Evolutionary conservation across 805 yeast genomes (phyloP).

Genomic region (Ascoidea tarda): DNA sequence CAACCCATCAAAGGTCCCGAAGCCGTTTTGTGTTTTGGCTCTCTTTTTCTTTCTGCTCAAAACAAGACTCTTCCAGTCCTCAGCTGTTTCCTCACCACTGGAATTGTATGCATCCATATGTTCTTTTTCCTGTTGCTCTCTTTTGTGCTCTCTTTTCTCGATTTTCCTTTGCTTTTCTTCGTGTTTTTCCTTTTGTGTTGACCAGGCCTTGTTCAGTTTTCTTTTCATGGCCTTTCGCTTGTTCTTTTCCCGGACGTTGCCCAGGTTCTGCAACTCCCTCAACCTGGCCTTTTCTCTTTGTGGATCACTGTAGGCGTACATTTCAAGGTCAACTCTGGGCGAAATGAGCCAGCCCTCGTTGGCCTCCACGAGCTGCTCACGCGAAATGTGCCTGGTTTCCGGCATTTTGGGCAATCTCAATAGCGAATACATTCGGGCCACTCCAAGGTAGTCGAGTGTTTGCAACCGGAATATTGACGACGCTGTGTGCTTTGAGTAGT

Average conservation of each 20-base stretch:
- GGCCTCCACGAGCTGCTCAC: constrained; percentile 43
- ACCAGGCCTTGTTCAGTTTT: constrained; percentile 64
- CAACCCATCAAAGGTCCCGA: constrained; percentile 50
- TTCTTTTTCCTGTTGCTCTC: constrained; percentile 49
- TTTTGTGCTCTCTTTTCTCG: constrained; percentile 50
- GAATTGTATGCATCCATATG: constrained; percentile 21
- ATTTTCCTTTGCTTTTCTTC: constrained; percentile 50
- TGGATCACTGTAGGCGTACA: constrained; percentile 48
- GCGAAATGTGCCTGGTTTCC: constrained; percentile 45
- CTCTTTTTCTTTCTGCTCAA: constrained; percentile 43
- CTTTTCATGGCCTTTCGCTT: constrained; percentile 20
- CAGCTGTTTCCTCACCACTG: constrained; percentile 23
- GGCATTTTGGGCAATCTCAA: constrained; percentile 91
- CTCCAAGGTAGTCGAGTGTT: constrained; percentile 52
- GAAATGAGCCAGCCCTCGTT: constrained; percentile 55
- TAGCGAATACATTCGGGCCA: constrained; percentile 69
- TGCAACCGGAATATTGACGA: constrained; percentile 72
- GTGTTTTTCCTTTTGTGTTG: constrained; percentile 48
- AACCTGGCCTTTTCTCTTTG: constrained; percentile 34
- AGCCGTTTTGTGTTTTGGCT: constrained; percentile 19
- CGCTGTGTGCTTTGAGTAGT: constrained; percentile 81
- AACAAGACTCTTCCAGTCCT: constrained; percentile 85
- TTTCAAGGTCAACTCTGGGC: constrained; percentile 45
- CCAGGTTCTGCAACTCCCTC: constrained; percentile 20
- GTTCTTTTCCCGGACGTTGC: constrained; percentile 17